Percentiles rank a stretch among this genome's conserved stretches.
phyloP scores from a whole-genome alignment of 768 basidiomycete species.

The Polyporus arcularius region DNA sequence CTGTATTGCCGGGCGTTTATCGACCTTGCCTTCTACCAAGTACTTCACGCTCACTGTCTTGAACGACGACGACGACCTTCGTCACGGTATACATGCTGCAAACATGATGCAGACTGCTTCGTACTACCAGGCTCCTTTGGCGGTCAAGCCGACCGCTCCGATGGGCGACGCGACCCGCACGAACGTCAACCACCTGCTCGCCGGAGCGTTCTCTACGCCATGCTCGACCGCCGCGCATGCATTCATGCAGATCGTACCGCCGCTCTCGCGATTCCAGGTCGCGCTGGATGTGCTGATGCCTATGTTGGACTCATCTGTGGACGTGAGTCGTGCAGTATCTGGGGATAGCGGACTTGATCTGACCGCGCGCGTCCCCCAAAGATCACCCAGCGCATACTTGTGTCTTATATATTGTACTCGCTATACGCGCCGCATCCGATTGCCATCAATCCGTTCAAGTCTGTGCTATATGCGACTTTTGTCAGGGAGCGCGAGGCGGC shows the following conservation, averaged over 20 bases:
- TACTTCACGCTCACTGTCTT: slow-evolving; percentile 1
- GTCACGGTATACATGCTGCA: slow-evolving; percentile 11
- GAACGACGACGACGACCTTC: slow-evolving; percentile 7
- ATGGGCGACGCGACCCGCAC: slow-evolving; percentile 53
- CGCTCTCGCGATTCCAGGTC: slow-evolving; percentile 77
- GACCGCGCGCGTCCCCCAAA: slow-evolving; percentile 27
- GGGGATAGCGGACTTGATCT: background rate
- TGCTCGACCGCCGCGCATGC: slow-evolving; percentile 79
- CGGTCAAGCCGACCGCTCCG: slow-evolving; percentile 25
- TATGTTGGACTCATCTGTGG: slow-evolving; percentile 56
- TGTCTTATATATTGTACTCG: slow-evolving; percentile 77
- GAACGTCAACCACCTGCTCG: slow-evolving; percentile 68
- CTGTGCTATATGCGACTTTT: slow-evolving; percentile 67
- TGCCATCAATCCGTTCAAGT: slow-evolving; percentile 80
- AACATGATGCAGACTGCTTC: slow-evolving; percentile 33
- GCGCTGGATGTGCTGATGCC: slow-evolving; percentile 82
- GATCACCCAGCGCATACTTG: slow-evolving; percentile 75
- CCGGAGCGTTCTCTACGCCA: slow-evolving; percentile 65
- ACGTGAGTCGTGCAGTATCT: slow-evolving; percentile 43
- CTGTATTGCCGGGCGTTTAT: background rate
- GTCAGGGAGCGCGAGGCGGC: slow-evolving; percentile 68
- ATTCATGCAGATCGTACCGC: slow-evolving; percentile 74
- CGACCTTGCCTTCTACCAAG: background rate
- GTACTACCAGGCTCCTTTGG: slow-evolving; percentile 35
- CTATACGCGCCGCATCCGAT: slow-evolving; percentile 82